Evolutionary conservation across 345 rosid species (phyloP).

Genomic region (Sisymbrium irio): DNA sequence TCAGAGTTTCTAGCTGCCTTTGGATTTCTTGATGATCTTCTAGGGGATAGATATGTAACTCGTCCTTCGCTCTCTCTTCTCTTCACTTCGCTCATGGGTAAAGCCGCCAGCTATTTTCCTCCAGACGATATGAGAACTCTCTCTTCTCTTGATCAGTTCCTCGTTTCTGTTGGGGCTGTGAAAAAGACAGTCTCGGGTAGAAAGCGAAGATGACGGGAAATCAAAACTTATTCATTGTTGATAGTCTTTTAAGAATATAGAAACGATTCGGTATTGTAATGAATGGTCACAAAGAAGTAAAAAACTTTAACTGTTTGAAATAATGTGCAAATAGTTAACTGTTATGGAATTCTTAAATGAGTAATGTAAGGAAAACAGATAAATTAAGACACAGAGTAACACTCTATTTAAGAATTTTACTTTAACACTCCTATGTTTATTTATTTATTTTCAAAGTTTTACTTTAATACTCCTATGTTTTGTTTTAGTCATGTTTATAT

Average conservation of each 20-base stretch:
- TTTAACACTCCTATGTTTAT: too few relatives aligned
- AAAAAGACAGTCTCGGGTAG: constrained; percentile 89
- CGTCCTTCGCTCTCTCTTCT: constrained; percentile 72
- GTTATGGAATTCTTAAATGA: too few relatives aligned
- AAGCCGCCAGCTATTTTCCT: constrained; percentile 94
- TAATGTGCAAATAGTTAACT: too few relatives aligned
- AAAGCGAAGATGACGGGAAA: constrained; percentile 41
- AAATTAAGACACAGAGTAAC: too few relatives aligned
- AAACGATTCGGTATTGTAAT: constrained; percentile 11
- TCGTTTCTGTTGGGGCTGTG: constrained; percentile 90
- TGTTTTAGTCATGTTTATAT: too few relatives aligned
- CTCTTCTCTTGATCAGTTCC: constrained; percentile 85
- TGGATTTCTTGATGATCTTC: constrained; percentile 78
- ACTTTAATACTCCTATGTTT: too few relatives aligned
- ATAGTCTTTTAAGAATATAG: neutral
- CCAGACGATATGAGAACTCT: constrained; percentile 95
- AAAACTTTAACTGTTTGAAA: neutral
- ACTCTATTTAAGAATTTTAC: too few relatives aligned
- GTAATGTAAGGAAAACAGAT: too few relatives aligned
- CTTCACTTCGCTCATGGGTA: constrained; percentile 73
- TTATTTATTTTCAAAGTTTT: too few relatives aligned
- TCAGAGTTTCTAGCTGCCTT: constrained; percentile 88
- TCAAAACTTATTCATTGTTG: neutral
- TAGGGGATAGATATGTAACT: constrained; percentile 65
- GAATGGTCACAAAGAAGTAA: neutral